phyloP scores from a whole-genome alignment of 1,284 basidiomycete genomes.

The Rhodotorula sp. region DNA sequence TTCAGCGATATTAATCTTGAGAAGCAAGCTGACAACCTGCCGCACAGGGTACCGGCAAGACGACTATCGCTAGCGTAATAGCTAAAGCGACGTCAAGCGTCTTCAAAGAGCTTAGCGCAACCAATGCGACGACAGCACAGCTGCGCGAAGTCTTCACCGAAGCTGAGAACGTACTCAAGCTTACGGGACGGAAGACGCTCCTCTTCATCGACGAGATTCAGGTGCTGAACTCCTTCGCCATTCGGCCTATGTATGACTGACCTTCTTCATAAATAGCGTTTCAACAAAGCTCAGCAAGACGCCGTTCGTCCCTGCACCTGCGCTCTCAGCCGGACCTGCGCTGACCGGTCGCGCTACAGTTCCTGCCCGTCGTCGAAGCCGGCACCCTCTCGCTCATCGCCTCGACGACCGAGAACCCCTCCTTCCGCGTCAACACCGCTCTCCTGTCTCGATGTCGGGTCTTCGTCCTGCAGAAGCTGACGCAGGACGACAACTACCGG shows the following conservation, averaged over 20 bases:
- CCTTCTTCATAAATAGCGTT: slow-evolving; percentile 46
- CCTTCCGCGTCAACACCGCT: slow-evolving; percentile 57
- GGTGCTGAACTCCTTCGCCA: neutral
- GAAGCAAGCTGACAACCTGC: neutral
- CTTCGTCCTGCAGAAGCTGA: slow-evolving; percentile 61
- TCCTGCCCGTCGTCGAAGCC: slow-evolving; percentile 74
- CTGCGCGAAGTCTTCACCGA: slow-evolving; percentile 78
- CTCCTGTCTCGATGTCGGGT: slow-evolving; percentile 52
- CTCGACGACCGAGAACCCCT: slow-evolving; percentile 90
- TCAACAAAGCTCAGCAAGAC: slow-evolving; percentile 33
- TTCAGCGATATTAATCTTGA: neutral
- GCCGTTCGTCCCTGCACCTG: neutral
- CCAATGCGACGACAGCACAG: slow-evolving; percentile 66
- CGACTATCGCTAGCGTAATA: slow-evolving; percentile 70
- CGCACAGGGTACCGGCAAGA: slow-evolving; percentile 60
- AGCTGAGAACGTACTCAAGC: slow-evolving; percentile 65
- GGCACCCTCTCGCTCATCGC: slow-evolving; percentile 73
- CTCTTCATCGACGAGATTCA: slow-evolving; percentile 82
- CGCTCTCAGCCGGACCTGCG: neutral
- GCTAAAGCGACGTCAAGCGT: slow-evolving; percentile 61
- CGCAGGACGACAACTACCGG: slow-evolving; percentile 58
- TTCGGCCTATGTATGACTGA: neutral
- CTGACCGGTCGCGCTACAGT: slow-evolving; percentile 50
- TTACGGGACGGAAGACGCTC: slow-evolving; percentile 69
- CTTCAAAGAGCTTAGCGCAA: slow-evolving; percentile 47